Evolutionary conservation across 305 asterid species (phyloP), one percentile per base, ranked within the genome.

Genomic region (Fraxinus dipetala): DNA sequence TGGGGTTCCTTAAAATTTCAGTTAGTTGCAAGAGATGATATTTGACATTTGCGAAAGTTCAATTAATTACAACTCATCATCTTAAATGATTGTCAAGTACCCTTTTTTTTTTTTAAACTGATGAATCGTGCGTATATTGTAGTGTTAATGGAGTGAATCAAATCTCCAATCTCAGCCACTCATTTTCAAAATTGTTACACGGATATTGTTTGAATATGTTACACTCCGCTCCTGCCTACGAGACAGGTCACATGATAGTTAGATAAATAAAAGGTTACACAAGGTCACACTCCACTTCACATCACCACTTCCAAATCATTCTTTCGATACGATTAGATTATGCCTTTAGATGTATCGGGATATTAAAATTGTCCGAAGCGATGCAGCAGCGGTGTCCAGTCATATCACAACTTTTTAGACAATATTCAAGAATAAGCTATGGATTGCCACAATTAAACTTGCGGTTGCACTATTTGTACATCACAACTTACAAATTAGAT

Each of bases 1-100:
- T 83, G 51, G 13, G 74, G 43, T 81, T 78, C 30, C 34, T 2
- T 32, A 38, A 56, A 34, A 56, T 72, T 32, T 45, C 48, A 74
- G 59, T 78, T 75, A 59, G 48, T 81, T 72, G 82, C 82, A 59
- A 24, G 38, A 56, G 36, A 54, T 45, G 81, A 69, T 80, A 76
- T 69, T 36, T 43, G 48, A 2, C 78, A 31, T 48, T 9, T 59
- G 13, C 70, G 24, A 14, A 45, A 48, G 59, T 48, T 43, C 40
- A 48, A 16, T 76, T 14, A 76, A 45, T 61, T 24, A 26, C 31
- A 14, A 75, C 32, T 36, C 32, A 40, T 36, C 32, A 40, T 38
- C 78, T 13, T 24, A 75, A 11, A 48, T 48, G 59, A 40, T 40
- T 14, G 59, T 48, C 59, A 13, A 48, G 16, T 3, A 35, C 28